These are phyloP conservation scores for Obba rivulosa DNA, from an alignment of 768 basidiomycete genomes.

Conservation along the genomic window DNA sequence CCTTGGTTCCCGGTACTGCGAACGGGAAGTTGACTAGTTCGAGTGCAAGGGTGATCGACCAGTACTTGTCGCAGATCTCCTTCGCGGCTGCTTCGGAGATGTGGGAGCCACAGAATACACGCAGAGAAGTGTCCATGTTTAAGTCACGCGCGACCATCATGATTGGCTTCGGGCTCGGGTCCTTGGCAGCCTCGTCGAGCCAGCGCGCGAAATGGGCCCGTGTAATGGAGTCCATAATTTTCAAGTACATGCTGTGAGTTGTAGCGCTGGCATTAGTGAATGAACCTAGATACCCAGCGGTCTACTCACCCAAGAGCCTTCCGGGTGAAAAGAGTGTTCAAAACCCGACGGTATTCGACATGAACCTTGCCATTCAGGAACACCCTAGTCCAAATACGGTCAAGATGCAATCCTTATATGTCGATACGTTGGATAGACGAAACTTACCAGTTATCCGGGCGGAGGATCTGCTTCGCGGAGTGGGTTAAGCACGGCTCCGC, in stretches of 20 bases:
- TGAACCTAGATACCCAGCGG: neutral
- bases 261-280: neutral
- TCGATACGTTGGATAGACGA: neutral
- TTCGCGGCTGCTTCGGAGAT: slow-evolving; percentile 72
- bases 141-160: slow-evolving; percentile 92
- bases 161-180: slow-evolving; percentile 49
- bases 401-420: no score
- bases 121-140: slow-evolving; percentile 96
- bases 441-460: slow-evolving; percentile 78
- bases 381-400: slow-evolving; percentile 53
- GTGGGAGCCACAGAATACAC: slow-evolving; percentile 91
- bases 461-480: slow-evolving; percentile 83
- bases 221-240: slow-evolving; percentile 77
- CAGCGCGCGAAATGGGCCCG: slow-evolving; percentile 72
- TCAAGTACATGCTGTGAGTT: slow-evolving; percentile 64
- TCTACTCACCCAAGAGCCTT: slow-evolving; percentile 76
- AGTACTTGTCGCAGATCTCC: slow-evolving; percentile 92
- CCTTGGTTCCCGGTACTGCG: slow-evolving; percentile 91
- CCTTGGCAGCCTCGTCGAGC: slow-evolving; percentile 52
- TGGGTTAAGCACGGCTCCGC: slow-evolving; percentile 94
- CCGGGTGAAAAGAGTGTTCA: slow-evolving; percentile 91
- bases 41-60: slow-evolving; percentile 90
- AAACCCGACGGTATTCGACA: slow-evolving; percentile 86
- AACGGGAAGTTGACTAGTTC: slow-evolving; percentile 99
- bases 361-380: slow-evolving; percentile 93